These are phyloP conservation scores for Vanrija sp. DNA, from an alignment of 1,284 basidiomycete species.

Conservation along the genomic window DNA sequence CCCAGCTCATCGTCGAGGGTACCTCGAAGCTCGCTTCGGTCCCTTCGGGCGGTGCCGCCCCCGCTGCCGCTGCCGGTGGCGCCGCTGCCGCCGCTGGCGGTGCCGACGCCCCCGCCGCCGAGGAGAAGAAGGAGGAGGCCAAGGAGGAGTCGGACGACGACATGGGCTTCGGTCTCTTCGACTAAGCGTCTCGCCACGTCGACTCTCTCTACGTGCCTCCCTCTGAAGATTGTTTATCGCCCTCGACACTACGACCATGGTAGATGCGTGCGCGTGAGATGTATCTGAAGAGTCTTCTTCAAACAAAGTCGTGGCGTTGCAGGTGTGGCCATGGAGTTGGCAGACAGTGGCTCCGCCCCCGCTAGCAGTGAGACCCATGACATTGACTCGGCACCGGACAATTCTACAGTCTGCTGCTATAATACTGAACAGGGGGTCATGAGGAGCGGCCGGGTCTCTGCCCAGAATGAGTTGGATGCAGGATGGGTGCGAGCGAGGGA, in stretches of 20 bases:
- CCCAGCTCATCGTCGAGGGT: constrained; percentile 85
- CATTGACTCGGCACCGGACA: neutral
- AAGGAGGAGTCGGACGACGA: constrained; percentile 51
- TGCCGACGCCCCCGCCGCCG: constrained; percentile 63
- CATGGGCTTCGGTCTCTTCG: constrained; percentile 83
- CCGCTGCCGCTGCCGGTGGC: constrained; percentile 42
- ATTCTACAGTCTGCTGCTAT: neutral
- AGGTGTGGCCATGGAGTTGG: neutral
- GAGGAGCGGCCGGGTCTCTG: neutral
- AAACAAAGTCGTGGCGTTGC: too few relatives aligned
- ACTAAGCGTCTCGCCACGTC: constrained; percentile 56
- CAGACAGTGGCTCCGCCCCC: too few relatives aligned
- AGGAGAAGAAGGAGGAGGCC: constrained; percentile 61
- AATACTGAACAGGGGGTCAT: neutral
- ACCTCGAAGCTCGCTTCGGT: constrained; percentile 91
- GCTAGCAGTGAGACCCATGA: too few relatives aligned
- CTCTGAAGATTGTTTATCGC: neutral
- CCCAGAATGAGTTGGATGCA: neutral
- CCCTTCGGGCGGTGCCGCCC: constrained; percentile 49
- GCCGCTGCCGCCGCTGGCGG: constrained; percentile 55
- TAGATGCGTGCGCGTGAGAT: too few relatives aligned
- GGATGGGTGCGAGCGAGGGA: neutral
- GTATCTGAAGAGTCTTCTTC: too few relatives aligned
- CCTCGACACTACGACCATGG: neutral
- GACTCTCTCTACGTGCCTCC: neutral